phyloP scores from a whole-genome alignment of 345 rosid genomes.

The Dovyalis caffra region DNA sequence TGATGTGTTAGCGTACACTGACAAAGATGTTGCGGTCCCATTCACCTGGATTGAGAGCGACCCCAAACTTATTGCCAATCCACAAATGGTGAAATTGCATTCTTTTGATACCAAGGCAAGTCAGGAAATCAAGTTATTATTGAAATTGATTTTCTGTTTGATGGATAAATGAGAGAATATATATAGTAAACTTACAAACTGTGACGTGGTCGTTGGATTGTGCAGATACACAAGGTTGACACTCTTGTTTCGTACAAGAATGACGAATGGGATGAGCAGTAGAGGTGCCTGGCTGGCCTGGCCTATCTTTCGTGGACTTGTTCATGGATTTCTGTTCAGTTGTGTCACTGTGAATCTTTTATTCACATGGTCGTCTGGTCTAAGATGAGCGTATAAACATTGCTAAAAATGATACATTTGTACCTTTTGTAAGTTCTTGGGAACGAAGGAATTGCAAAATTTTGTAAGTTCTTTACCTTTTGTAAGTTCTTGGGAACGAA shows the following conservation, averaged over 20 bases:
- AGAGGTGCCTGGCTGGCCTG: constrained; percentile 5
- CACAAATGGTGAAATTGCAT: constrained; percentile 98
- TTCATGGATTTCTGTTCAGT: not conserved
- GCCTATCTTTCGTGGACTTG: not conserved
- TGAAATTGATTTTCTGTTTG: not conserved
- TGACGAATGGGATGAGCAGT: constrained; percentile 91
- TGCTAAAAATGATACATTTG: not conserved
- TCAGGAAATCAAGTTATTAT: not conserved
- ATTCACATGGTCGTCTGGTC: constrained; percentile 57
- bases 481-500: no score
- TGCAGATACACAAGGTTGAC: constrained; percentile 95
- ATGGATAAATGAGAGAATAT: not conserved
- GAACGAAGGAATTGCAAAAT: not conserved
- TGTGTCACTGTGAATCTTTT: constrained; percentile 45
- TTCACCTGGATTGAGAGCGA: constrained; percentile 97
- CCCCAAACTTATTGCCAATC: constrained; percentile 90
- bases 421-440: not conserved
- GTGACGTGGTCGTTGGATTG: not conserved
- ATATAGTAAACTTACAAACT: not conserved
- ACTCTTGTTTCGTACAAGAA: constrained; percentile 95
- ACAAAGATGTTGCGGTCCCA: constrained; percentile 84
- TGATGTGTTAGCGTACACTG: constrained; percentile 93
- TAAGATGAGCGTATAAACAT: not conserved
- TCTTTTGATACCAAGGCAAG: constrained; percentile 90
- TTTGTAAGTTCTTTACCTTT: no score